These are phyloP conservation scores for Xerocomus spinulosus DNA, from an alignment of 768 basidiomycete genomes.

Conservation along the genomic window DNA sequence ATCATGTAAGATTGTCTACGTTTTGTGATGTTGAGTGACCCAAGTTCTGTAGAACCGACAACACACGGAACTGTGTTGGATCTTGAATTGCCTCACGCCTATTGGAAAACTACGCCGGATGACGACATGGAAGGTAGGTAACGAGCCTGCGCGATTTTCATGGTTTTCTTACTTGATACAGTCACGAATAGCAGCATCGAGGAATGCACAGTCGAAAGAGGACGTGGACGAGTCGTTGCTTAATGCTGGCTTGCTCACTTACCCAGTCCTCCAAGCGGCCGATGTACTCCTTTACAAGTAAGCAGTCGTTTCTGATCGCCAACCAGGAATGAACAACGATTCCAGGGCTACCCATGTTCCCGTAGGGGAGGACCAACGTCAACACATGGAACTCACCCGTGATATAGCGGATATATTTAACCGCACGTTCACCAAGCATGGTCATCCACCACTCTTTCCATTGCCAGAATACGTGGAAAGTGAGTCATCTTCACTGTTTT, in stretches of 20 bases:
- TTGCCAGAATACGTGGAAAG: slow-evolving; percentile 70
- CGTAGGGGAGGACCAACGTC: slow-evolving; percentile 93
- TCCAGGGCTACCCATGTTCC: slow-evolving; percentile 86
- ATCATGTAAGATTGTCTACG: slow-evolving; percentile 56
- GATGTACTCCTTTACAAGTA: slow-evolving; percentile 87
- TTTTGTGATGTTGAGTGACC: background rate
- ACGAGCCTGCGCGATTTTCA: background rate
- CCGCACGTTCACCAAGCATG: slow-evolving; percentile 47
- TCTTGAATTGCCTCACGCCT: slow-evolving; percentile 79
- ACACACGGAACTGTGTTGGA: slow-evolving; percentile 88
- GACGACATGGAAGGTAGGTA: slow-evolving; percentile 92
- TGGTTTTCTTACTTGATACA: slow-evolving; percentile 26
- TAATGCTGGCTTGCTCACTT: slow-evolving; percentile 83
- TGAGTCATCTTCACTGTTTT: slow-evolving; percentile 35
- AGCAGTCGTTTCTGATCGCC: slow-evolving; percentile 12
- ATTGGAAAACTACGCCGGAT: slow-evolving; percentile 80
- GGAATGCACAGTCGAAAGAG: slow-evolving; percentile 70
- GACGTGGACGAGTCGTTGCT: slow-evolving; percentile 79
- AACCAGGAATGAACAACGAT: background rate
- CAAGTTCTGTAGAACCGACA: slow-evolving; percentile 56
- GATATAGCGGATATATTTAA: slow-evolving; percentile 86
- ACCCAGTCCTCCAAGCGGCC: slow-evolving; percentile 90
- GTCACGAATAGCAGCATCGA: slow-evolving; percentile 69
- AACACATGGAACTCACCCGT: slow-evolving; percentile 86
- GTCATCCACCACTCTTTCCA: slow-evolving; percentile 54